These are phyloP conservation scores for Volvariella surrecta DNA, from an alignment of 1,284 basidiomycete genomes.

Conservation along the genomic window DNA sequence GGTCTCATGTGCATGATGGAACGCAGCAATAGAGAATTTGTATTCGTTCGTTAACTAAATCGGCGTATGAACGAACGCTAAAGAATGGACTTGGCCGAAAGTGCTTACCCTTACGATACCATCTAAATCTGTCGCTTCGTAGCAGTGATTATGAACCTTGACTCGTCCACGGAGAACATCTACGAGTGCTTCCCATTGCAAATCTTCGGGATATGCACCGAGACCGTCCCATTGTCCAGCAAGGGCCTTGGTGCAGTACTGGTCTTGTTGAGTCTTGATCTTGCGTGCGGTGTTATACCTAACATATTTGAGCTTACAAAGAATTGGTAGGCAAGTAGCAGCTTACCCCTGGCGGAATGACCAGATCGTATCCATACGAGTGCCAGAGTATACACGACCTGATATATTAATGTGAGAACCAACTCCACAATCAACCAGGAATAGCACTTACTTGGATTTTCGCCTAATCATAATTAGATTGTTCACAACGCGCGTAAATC, in stretches of 20 bases:
- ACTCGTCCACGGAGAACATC: slow-evolving; percentile 80
- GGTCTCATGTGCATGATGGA: slow-evolving; percentile 78
- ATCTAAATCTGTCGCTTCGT: slow-evolving; percentile 75
- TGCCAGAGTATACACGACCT: slow-evolving; percentile 31
- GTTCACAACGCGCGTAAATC: neutral
- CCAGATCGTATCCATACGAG: slow-evolving; percentile 56
- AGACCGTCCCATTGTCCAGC: slow-evolving; percentile 52
- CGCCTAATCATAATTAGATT: slow-evolving; percentile 17
- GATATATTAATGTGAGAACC: slow-evolving; percentile 1
- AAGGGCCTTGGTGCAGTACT: slow-evolving; percentile 53
- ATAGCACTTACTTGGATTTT: slow-evolving; percentile 31
- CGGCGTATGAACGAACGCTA: neutral
- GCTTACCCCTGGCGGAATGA: slow-evolving; percentile 42
- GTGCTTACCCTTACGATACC: slow-evolving; percentile 58
- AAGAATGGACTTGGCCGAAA: neutral
- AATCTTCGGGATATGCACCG: slow-evolving; percentile 65
- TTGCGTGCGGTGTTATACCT: slow-evolving; percentile 67
- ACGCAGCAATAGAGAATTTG: slow-evolving; percentile 64
- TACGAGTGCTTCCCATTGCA: slow-evolving; percentile 81
- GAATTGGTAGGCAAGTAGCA: neutral
- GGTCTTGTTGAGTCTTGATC: slow-evolving; percentile 70
- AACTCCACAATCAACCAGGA: neutral
- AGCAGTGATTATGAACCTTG: slow-evolving; percentile 77
- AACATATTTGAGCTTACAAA: slow-evolving; percentile 1
- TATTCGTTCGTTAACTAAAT: slow-evolving; percentile 71